Base-by-base conservation (phyloP, 1,284 basidiomycete genomes). In the Anthracocystis panici-leucophaei region DNA sequence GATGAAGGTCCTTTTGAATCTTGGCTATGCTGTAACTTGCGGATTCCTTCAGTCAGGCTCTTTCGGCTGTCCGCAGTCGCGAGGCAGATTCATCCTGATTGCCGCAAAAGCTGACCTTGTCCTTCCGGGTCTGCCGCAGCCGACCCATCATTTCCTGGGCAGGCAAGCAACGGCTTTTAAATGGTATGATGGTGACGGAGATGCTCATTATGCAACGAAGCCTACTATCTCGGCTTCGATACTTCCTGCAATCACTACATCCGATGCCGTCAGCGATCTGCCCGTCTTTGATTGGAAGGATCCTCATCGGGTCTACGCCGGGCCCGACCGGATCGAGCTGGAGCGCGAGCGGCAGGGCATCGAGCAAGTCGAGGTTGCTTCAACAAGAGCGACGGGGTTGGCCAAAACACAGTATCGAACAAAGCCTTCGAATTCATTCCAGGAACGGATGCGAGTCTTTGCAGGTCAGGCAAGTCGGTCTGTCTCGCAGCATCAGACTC, bases 281-380 rank as follows among this genome's bases (percentile, higher is more conserved):
- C 61, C 65, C 0, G 20, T 21, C 0, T 76, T 71, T 40, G 73
- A 76, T 20, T 76, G 73, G 73, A 42, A 59, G 14, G 68, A 72
- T 21, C 73, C 73, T 11, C 73, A 76, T 18, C 18, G 25, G 16
- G 51, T 53, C 44, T 76, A 76, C 25, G 40, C 41, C 1, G 66
- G 66, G 0, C 52, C 56, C 0, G 66, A 69, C 38, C 1, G 20
- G 12, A 56, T 69, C 46, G 62, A 65, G 29, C 5, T 25, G 5
- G 42, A 62, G 18, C 57, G 72, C 7, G 23, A 45, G 3, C n/a
- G 21, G 3, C 21, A 6, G 3, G 66, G 62, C 3, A 63, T 65
- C 14, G 42, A 59, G 2, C 72, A 75, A 42, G 31, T 75, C 12
- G 23, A 29, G 7, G 66, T 75, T 0, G 18, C 2, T 2, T 12